These are phyloP conservation scores for Yamadazyma pseudoaaseri DNA, from an alignment of 1,139 yeast species.

Conservation along the genomic window DNA sequence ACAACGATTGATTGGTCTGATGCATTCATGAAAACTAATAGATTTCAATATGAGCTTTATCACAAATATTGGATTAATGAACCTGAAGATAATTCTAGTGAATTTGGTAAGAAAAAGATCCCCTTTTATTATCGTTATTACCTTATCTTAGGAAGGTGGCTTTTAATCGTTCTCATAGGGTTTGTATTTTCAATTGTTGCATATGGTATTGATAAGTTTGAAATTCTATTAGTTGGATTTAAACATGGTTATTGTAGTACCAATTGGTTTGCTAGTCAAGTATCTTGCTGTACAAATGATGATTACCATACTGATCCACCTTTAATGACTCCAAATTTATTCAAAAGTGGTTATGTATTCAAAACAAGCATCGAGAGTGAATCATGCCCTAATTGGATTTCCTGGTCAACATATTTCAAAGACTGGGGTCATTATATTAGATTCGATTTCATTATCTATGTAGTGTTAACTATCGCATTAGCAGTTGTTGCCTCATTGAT, in stretches of 20 bases:
- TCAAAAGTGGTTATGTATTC: slow-evolving; percentile 21
- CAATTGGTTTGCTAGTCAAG: slow-evolving; percentile 47
- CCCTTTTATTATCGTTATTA: slow-evolving; percentile 27
- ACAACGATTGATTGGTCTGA: slow-evolving; percentile 71
- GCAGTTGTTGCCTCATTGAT: slow-evolving; percentile 49
- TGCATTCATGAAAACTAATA: slow-evolving; percentile 49
- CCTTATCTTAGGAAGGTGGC: slow-evolving; percentile 42
- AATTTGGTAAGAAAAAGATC: slow-evolving; percentile 10
- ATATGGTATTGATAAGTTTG: slow-evolving; percentile 50
- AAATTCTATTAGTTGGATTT: slow-evolving; percentile 51
- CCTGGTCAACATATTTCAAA: slow-evolving; percentile 41
- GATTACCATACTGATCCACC: neutral
- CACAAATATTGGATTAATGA: slow-evolving; percentile 17
- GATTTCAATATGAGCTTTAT: slow-evolving; percentile 39
- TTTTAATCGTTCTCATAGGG: slow-evolving; percentile 49
- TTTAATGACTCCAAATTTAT: slow-evolving; percentile 16
- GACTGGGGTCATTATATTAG: slow-evolving; percentile 17
- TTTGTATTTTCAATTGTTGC: slow-evolving; percentile 52
- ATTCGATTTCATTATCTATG: slow-evolving; percentile 39
- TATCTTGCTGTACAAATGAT: slow-evolving; percentile 37
- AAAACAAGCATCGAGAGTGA: slow-evolving; percentile 9
- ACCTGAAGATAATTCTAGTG: neutral
- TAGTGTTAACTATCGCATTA: slow-evolving; percentile 37
- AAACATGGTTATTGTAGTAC: slow-evolving; percentile 54
- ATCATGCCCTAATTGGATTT: slow-evolving; percentile 42